Base-by-base conservation (phyloP, 2,329 filamentous ascomycete species). In the Epichloe glyceriae region DNA sequence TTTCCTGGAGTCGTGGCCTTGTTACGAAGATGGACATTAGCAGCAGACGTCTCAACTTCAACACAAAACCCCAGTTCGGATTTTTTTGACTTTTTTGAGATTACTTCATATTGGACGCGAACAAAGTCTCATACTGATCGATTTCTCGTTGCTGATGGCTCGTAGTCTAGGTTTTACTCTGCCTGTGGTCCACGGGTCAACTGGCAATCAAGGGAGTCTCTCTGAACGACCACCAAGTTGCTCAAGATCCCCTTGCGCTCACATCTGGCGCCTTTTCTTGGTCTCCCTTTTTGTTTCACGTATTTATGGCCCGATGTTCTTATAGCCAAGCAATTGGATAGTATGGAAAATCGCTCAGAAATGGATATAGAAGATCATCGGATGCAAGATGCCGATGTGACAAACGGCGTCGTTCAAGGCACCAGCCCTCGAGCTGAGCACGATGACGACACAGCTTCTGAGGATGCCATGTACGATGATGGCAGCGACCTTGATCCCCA, bases 281-380 rank as follows among this genome's bases (percentile, higher is more conserved):
- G 5, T 11, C 17, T 11, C 14, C 22, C 12, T 33, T 7, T 8
- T 14, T 12, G 6, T 33, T 40, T 20, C 20, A 43, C 15, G 19
- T 15, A 15, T 22, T 30, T 17, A 42, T 35, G 45, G 26, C 30
- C 38, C 15, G n/a, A 17, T 40, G 17, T 38, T 22, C 43, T 22
- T 11, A 3, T 19, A 20, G 12, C n/a, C 20, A 17, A 34, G 35
- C 17, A 37, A 39, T 26, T 10, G 19, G 38, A 12, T 39, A 34
- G 34, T 19, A 55, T 59, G 55, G 52, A 57, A 33, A 51, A 50
- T 34, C 51, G 62, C 54, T 56, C 61, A 39, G 51, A 58, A 51
- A 70, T 71, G 67, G 72, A 73, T 47, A 62, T 64, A 45, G 70
- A 70, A 42, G 71, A 75, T 46, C 67, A 70, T 54, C 66, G 64